phyloP scores from a whole-genome alignment of 2,329 filamentous ascomycete species.

The Botrytis paeoniae region DNA sequence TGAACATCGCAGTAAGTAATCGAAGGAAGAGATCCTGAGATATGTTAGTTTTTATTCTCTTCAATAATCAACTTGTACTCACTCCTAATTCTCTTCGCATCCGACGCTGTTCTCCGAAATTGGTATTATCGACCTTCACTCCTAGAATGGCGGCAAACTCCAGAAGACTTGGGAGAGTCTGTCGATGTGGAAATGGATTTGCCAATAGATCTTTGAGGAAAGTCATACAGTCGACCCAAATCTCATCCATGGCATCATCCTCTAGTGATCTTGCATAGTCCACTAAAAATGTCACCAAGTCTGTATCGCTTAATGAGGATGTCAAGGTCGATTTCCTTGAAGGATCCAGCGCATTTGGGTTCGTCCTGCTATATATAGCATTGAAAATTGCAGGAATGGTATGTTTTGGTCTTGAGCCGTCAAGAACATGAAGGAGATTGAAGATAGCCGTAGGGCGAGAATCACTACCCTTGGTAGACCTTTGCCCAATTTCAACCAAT shows the following conservation, averaged over 20 bases:
- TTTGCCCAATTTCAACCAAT: constrained; percentile 78
- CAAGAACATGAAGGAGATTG: constrained; percentile 83
- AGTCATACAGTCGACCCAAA: constrained; percentile 90
- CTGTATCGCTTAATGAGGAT: constrained; percentile 75
- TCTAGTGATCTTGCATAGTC: constrained; percentile 88
- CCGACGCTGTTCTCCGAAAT: constrained; percentile 88
- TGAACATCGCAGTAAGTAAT: constrained; percentile 89
- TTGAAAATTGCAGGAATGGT: constrained; percentile 94
- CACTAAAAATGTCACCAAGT: constrained; percentile 84
- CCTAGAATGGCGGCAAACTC: constrained; percentile 88
- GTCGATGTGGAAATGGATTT: constrained; percentile 92
- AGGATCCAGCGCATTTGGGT: constrained; percentile 74
- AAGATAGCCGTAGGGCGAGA: constrained; percentile 66
- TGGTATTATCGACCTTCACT: constrained; percentile 96
- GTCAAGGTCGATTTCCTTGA: constrained; percentile 84
- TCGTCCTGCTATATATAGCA: constrained; percentile 91
- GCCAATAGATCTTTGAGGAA: constrained; percentile 87
- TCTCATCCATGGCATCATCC: constrained; percentile 97
- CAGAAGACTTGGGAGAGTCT: constrained; percentile 79
- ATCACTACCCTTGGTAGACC: constrained; percentile 46
- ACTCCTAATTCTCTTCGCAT: constrained; percentile 89
- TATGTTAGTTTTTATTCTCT: neutral
- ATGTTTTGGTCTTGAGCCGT: constrained; percentile 85
- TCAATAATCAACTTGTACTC: constrained; percentile 41
- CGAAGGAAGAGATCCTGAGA: constrained; percentile 80